Percentiles rank a stretch among this genome's conserved stretches.
These are phyloP conservation scores for Leersia perrieri DNA, from an alignment of 176 grass and related monocot species.

Conservation along the genomic window DNA sequence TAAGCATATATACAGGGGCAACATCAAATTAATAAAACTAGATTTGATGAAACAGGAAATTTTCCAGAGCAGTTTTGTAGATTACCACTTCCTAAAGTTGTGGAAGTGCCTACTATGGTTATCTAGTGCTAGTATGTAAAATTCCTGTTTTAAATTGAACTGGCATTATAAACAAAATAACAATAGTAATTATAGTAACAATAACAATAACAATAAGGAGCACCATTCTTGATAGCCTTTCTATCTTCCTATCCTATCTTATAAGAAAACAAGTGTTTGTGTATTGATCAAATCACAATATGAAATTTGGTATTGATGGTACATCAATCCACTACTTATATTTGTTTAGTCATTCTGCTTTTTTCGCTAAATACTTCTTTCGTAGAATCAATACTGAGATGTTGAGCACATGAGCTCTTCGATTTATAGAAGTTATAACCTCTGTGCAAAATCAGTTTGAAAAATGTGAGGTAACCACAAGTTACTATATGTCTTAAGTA, in stretches of 20 bases:
- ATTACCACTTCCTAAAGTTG: too few species aligned
- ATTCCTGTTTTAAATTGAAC: background rate
- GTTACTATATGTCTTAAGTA: background rate
- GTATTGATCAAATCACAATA: background rate
- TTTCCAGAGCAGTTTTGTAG: background rate
- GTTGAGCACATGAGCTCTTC: background rate
- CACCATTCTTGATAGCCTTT: background rate
- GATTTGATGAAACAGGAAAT: background rate
- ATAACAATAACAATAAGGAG: too few species aligned
- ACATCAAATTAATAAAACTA: background rate
- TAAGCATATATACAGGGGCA: background rate
- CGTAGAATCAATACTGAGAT: slow-evolving; percentile 6
- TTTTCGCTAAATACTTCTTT: too few species aligned
- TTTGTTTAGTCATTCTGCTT: background rate
- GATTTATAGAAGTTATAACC: background rate
- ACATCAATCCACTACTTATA: background rate
- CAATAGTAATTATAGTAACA: too few species aligned
- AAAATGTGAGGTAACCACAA: background rate
- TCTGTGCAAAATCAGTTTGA: too few species aligned
- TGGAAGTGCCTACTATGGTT: too few species aligned
- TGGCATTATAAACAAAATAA: background rate
- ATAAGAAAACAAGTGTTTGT: background rate
- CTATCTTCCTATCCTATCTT: background rate
- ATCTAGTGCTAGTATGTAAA: too few species aligned
- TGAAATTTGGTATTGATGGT: too few species aligned